Percentiles rank a stretch among this genome's conserved stretches.
Evolutionary conservation across 192 early-diverging fungal species (phyloP).

Genomic region (Bifiguratus adelaidae): DNA sequence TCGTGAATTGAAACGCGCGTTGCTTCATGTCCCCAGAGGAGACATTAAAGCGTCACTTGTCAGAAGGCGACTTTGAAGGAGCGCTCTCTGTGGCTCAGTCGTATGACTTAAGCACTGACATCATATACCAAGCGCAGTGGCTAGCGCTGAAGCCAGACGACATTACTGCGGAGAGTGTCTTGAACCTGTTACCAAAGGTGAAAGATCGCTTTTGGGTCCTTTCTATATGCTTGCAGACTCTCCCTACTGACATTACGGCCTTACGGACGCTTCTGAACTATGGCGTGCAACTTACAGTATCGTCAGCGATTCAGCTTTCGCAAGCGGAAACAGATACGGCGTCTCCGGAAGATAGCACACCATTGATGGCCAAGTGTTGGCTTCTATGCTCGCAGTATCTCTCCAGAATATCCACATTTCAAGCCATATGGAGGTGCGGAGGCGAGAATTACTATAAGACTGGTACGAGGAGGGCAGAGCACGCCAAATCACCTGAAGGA

Average conservation of each 20-base stretch:
- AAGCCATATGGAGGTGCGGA: constrained; percentile 26
- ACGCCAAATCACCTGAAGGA: neutral
- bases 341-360: constrained; percentile 17
- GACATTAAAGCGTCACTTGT: too few relatives aligned
- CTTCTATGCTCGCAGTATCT: constrained; percentile 46
- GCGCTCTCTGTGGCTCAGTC: constrained; percentile 44
- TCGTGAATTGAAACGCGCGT: too few relatives aligned
- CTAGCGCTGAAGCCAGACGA: constrained; percentile 7
- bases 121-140: constrained; percentile 55
- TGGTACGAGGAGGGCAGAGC: constrained; percentile 3
- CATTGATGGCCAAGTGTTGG: constrained; percentile 29
- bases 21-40: too few relatives aligned
- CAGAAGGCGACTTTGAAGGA: constrained; percentile 33
- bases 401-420: constrained; percentile 49
- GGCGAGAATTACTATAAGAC: constrained; percentile 8
- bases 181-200: constrained; percentile 31
- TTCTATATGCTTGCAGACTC: constrained; percentile 27
- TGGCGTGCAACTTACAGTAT: constrained; percentile 39
- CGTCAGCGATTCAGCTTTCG: constrained; percentile 21
- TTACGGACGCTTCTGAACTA: constrained; percentile 32
- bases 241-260: constrained; percentile 14
- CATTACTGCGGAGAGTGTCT: constrained; percentile 20
- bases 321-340: neutral
- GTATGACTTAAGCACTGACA: constrained; percentile 40
- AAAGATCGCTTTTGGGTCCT: constrained; percentile 51